Percentiles rank a stretch among this genome's conserved stretches.
These are phyloP conservation scores for Fusarium sp. DNA, from an alignment of 2,329 filamentous ascomycete species.

Conservation along the genomic window DNA sequence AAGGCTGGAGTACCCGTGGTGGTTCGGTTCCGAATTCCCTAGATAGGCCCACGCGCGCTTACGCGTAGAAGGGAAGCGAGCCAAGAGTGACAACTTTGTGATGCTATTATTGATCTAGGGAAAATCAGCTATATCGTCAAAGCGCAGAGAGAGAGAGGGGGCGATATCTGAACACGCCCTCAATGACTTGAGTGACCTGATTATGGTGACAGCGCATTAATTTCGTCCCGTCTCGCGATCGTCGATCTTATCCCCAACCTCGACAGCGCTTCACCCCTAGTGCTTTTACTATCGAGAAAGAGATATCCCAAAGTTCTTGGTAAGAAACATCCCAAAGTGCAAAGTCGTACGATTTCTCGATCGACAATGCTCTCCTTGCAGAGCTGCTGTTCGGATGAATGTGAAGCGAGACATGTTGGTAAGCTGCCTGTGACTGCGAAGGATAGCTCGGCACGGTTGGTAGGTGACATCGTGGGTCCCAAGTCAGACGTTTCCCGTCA, in stretches of 20 bases:
- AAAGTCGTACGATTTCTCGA: not conserved
- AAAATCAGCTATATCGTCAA: conserved; percentile 1
- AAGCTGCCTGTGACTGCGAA: not conserved
- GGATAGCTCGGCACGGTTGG: conserved; percentile 3
- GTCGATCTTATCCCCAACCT: not conserved
- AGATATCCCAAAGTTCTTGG: not conserved
- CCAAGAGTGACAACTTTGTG: not conserved
- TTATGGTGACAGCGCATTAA: conserved; percentile 4
- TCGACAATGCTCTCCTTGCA: conserved; percentile 3
- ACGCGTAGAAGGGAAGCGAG: not conserved
- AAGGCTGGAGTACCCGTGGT: not conserved
- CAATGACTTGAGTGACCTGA: not conserved
- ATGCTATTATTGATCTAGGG: not conserved
- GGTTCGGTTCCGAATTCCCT: not conserved
- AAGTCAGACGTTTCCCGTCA: conserved; percentile 1
- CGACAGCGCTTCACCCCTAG: not conserved
- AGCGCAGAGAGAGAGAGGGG: not conserved
- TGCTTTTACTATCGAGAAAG: not conserved
- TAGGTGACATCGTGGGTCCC: conserved; percentile 16
- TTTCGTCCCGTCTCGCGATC: conserved; percentile 2
- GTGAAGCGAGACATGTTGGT: not conserved
- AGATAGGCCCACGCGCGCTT: not conserved
- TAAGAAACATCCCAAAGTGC: not conserved
- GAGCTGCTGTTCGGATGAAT: not conserved
- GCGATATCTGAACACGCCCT: conserved; percentile 9